Evolutionary conservation across 768 basidiomycete genomes (phyloP).

Genomic region (Leccinum boreale): DNA sequence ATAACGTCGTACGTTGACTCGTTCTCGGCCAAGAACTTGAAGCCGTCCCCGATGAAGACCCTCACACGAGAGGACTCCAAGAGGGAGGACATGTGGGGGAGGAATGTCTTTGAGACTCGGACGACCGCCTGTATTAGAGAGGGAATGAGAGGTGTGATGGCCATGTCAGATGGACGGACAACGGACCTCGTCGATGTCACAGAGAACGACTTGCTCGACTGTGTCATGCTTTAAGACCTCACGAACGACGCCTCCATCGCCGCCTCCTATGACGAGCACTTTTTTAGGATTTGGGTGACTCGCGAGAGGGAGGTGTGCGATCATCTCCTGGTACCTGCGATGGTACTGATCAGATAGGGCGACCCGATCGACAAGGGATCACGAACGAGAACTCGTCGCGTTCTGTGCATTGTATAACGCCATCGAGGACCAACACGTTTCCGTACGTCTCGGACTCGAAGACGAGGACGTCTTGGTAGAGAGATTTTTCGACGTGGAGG

Average conservation of each 20-base stretch:
- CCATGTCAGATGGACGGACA: background rate
- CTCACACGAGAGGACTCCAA: constrained; percentile 77
- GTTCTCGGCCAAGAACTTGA: constrained; percentile 92
- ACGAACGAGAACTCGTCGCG: constrained; percentile 97
- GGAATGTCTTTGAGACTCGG: constrained; percentile 88
- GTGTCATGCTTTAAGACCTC: constrained; percentile 93
- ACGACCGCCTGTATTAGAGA: constrained; percentile 68
- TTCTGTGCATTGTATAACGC: constrained; percentile 95
- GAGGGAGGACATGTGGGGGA: constrained; percentile 90
- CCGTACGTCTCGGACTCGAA: constrained; percentile 95
- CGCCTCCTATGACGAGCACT: constrained; percentile 96
- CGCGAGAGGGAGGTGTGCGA: constrained; percentile 92
- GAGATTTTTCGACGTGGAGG: constrained; percentile 88
- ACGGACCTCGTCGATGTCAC: constrained; percentile 92
- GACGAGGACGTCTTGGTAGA: constrained; percentile 96
- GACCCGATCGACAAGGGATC: background rate
- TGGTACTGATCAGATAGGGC: background rate
- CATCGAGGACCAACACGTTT: constrained; percentile 95
- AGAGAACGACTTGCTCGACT: constrained; percentile 90
- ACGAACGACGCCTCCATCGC: constrained; percentile 96
- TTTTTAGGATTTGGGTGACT: constrained; percentile 95
- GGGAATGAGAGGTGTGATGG: background rate
- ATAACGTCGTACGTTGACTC: constrained; percentile 91
- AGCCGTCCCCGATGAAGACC: constrained; percentile 90
- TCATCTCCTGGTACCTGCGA: constrained; percentile 96